phyloP scores from a whole-genome alignment of 345 rosid species.

The Punica granatum region DNA sequence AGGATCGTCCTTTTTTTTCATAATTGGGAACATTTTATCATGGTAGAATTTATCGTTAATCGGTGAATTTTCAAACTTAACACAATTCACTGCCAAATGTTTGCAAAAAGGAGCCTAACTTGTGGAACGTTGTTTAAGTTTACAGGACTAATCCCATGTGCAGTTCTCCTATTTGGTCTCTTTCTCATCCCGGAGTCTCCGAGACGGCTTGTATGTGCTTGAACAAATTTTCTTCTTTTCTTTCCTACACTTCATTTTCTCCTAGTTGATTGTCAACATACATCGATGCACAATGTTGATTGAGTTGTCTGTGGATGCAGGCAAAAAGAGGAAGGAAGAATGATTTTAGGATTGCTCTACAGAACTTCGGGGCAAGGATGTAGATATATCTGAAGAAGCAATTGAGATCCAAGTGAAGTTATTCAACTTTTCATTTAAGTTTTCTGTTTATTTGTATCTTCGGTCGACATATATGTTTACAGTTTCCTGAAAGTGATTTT shows the following conservation, averaged over 20 bases:
- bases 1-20: slow-evolving; percentile 76
- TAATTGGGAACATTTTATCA: slow-evolving; percentile 67
- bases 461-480: no score
- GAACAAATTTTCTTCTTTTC: not conserved
- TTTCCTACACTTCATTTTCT: not conserved
- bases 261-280: not conserved
- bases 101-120: not conserved
- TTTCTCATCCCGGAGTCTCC: slow-evolving; percentile 82
- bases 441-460: no score
- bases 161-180: slow-evolving; percentile 57
- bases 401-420: slow-evolving; percentile 59
- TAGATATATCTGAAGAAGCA: slow-evolving; percentile 65
- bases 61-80: slow-evolving; percentile 23
- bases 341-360: slow-evolving; percentile 61
- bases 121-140: not conserved
- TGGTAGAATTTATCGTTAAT: slow-evolving; percentile 81
- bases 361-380: slow-evolving; percentile 76
- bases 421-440: not conserved
- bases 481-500: not conserved
- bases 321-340: slow-evolving; percentile 56
- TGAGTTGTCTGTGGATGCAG: slow-evolving; percentile 19
- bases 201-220: slow-evolving; percentile 50
- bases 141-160: slow-evolving; percentile 81
- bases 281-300: not conserved
- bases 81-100: not conserved